phyloP scores from a whole-genome alignment of 805 yeast genomes.

The Kodamaea sagamina region DNA sequence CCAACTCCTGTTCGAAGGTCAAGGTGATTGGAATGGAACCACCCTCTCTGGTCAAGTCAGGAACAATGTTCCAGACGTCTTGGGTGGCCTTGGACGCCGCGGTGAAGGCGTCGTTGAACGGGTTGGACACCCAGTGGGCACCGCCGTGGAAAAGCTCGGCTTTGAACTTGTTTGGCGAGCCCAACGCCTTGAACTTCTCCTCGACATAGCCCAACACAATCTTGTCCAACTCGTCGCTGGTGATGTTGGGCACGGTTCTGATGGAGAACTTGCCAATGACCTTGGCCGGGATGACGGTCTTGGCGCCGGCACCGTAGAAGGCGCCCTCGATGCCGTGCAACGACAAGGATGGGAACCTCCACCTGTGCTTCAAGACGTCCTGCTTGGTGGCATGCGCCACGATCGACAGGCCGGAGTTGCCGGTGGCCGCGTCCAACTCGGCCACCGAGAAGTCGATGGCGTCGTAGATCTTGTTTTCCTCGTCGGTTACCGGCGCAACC shows the following conservation, averaged over 20 bases:
- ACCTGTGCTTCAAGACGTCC: constrained; percentile 92
- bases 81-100: constrained; percentile 96
- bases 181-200: constrained; percentile 61
- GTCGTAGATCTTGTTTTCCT: constrained; percentile 78
- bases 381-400: constrained; percentile 79
- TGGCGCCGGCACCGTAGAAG: constrained; percentile 91
- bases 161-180: constrained; percentile 72
- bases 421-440: constrained; percentile 86
- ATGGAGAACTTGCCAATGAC: constrained; percentile 94
- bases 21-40: constrained; percentile 98
- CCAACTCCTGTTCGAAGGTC: constrained; percentile 84
- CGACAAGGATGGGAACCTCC: constrained; percentile 97
- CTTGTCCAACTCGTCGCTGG: constrained; percentile 73
- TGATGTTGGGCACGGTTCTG: constrained; percentile 95
- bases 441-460: constrained; percentile 80
- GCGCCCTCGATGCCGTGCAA: constrained; percentile 98
- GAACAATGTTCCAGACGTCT: constrained; percentile 91
- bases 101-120: constrained; percentile 85
- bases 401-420: constrained; percentile 52
- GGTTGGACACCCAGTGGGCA: constrained; percentile 93
- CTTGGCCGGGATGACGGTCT: constrained; percentile 95
- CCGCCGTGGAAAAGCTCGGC: constrained; percentile 91
- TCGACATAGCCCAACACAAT: constrained; percentile 72
- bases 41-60: constrained; percentile 98
- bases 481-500: constrained; percentile 90